Evolutionary conservation across 2,329 filamentous ascomycete species (phyloP).

Genomic region (Amauroascus niger): DNA sequence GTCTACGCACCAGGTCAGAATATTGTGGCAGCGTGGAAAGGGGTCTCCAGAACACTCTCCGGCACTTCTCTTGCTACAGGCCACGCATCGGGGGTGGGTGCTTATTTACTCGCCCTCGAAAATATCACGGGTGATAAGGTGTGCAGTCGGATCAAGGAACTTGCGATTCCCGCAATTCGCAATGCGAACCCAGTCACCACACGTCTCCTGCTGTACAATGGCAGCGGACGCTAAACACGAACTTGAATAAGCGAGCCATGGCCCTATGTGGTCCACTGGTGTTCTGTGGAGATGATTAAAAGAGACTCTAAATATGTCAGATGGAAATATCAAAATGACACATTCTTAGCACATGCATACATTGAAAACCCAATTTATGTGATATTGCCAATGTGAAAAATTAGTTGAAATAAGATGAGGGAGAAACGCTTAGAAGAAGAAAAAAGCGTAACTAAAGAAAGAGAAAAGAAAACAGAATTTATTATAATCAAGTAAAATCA

Average conservation of each 20-base stretch:
- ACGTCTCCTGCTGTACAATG: conserved; percentile 25
- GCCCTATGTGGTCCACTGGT: background rate
- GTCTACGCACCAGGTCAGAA: conserved; percentile 49
- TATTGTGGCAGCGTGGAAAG: conserved; percentile 40
- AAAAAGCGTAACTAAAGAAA: background rate
- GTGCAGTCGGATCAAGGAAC: conserved; percentile 42
- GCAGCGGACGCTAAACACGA: conserved; percentile 12
- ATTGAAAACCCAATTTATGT: background rate
- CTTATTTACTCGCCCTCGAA: conserved; percentile 45
- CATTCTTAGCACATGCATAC: background rate
- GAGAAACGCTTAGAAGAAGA: background rate
- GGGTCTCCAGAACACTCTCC: conserved; percentile 29
- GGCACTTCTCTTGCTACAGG: conserved; percentile 32
- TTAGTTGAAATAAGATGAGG: background rate
- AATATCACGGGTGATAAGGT: conserved; percentile 39
- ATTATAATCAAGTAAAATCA: background rate
- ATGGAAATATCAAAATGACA: background rate
- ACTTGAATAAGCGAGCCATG: background rate
- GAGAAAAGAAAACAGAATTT: background rate
- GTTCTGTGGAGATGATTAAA: background rate
- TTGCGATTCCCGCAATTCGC: conserved; percentile 34
- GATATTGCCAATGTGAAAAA: background rate
- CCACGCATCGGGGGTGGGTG: conserved; percentile 46
- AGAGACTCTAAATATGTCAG: background rate
- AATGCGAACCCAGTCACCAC: conserved; percentile 20